These are phyloP conservation scores for Penicillium sp. DNA, from an alignment of 2,329 filamentous ascomycete species.

Conservation along the genomic window DNA sequence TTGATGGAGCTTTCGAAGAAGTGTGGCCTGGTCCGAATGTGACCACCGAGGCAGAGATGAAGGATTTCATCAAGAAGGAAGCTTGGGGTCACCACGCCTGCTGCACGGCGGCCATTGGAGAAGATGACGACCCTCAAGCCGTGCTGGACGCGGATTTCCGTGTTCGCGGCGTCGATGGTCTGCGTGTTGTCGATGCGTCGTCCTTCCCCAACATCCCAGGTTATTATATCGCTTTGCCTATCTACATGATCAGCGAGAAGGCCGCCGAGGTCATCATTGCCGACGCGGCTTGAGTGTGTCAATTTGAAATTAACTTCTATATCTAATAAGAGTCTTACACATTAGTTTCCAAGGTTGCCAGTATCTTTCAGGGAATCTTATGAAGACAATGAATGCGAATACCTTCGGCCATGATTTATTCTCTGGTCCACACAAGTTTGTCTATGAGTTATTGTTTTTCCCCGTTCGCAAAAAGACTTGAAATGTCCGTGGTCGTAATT, in stretches of 20 bases:
- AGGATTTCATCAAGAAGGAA: slow-evolving; percentile 52
- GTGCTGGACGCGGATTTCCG: slow-evolving; percentile 59
- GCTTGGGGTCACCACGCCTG: slow-evolving; percentile 60
- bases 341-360: too few species aligned
- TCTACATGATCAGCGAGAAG: slow-evolving; percentile 63
- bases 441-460: too few species aligned
- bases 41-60: slow-evolving; percentile 46
- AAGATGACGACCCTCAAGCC: slow-evolving; percentile 52
- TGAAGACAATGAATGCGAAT: too few species aligned
- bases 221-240: slow-evolving; percentile 53
- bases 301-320: too few species aligned
- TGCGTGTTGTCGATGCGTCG: slow-evolving; percentile 64
- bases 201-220: slow-evolving; percentile 60
- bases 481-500: too few species aligned
- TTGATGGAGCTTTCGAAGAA: slow-evolving; percentile 48
- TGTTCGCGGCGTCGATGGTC: slow-evolving; percentile 55
- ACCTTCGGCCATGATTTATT: too few species aligned
- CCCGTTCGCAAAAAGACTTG: too few species aligned
- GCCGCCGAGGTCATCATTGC: slow-evolving; percentile 57
- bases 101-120: slow-evolving; percentile 57
- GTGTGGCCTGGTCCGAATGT: slow-evolving; percentile 47
- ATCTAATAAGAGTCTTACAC: background rate
- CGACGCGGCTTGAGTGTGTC: background rate
- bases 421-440: too few species aligned
- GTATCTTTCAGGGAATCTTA: too few species aligned